These are phyloP conservation scores for Vaccinium myrtillus DNA, from an alignment of 148 eudicot genomes.

Conservation along the genomic window DNA sequence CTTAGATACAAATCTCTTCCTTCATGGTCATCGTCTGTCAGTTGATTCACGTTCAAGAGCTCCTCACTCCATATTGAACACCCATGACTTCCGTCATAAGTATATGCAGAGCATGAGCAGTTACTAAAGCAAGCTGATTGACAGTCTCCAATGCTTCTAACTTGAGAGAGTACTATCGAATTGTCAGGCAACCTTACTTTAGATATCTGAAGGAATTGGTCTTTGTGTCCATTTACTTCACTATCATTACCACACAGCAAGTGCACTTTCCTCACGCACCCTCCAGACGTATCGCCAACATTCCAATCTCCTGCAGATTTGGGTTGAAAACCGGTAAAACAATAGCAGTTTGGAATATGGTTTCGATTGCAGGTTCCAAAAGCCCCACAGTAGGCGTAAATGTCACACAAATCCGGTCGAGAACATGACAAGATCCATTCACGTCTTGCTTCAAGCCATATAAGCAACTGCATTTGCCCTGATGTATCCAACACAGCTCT, in stretches of 20 bases:
- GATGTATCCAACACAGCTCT: conserved; percentile 26
- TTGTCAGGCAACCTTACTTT: conserved; percentile 12
- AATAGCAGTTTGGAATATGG: conserved; percentile 11
- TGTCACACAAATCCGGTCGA: conserved; percentile 22
- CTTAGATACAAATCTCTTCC: too few species aligned
- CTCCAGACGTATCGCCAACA: conserved; percentile 22
- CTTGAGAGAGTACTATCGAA: neutral
- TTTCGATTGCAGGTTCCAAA: conserved; percentile 26
- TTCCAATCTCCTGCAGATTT: neutral
- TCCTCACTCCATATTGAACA: conserved; percentile 30
- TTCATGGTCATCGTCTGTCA: conserved; percentile 8
- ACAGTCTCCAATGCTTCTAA: neutral
- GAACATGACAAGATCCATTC: conserved; percentile 25
- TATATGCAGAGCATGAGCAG: conserved; percentile 20
- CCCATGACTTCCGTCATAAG: conserved; percentile 17
- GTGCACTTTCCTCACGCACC: conserved; percentile 18
- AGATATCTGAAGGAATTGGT: conserved; percentile 11
- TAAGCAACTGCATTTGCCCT: conserved; percentile 17
- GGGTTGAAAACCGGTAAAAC: conserved; percentile 24
- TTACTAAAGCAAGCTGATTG: too few species aligned
- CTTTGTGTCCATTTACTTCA: neutral
- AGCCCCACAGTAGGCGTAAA: conserved; percentile 22
- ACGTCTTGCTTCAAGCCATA: neutral
- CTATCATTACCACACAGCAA: conserved; percentile 16
- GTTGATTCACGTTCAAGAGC: conserved; percentile 31